phyloP scores from a whole-genome alignment of 345 rosid genomes.

The Passiflora organensis region DNA sequence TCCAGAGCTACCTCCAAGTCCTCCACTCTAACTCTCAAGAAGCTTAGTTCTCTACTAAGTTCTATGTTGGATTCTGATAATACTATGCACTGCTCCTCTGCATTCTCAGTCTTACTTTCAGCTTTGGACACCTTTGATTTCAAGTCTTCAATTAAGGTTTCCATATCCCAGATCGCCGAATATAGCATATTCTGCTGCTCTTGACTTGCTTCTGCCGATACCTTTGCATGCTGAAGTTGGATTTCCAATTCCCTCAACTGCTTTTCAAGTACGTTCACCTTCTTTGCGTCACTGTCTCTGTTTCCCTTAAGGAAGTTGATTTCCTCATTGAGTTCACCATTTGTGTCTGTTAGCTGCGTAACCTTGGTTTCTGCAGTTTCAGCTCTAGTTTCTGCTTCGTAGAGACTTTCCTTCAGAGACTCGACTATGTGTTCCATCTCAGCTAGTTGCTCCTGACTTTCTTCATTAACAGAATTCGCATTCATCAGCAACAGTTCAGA shows the following conservation, averaged over 20 bases:
- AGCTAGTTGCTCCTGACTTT: slow-evolving; percentile 55
- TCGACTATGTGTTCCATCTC: slow-evolving; percentile 65
- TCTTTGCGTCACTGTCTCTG: slow-evolving; percentile 51
- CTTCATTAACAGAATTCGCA: slow-evolving; percentile 48
- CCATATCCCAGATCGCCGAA: slow-evolving; percentile 99
- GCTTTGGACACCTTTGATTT: slow-evolving; percentile 90
- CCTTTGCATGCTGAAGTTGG: slow-evolving; percentile 66
- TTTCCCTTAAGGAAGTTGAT: slow-evolving; percentile 66
- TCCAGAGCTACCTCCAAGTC: slow-evolving; percentile 54
- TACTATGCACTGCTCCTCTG: slow-evolving; percentile 69
- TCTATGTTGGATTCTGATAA: slow-evolving; percentile 61
- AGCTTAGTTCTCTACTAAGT: slow-evolving; percentile 50
- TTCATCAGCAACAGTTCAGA: slow-evolving; percentile 40
- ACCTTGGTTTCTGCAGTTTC: slow-evolving; percentile 68
- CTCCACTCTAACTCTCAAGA: slow-evolving; percentile 45
- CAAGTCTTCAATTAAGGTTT: slow-evolving; percentile 82
- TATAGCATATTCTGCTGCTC: slow-evolving; percentile 95
- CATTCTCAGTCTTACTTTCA: slow-evolving; percentile 56
- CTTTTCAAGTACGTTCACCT: slow-evolving; percentile 72
- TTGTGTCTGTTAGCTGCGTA: slow-evolving; percentile 57
- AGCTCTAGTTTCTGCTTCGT: slow-evolving; percentile 63
- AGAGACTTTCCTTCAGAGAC: slow-evolving; percentile 56
- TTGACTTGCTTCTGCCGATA: slow-evolving; percentile 71
- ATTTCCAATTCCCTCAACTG: slow-evolving; percentile 68
- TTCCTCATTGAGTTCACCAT: slow-evolving; percentile 75